A percentile compares a stretch with the other conserved stretches of the same genome.
Evolutionary conservation across 1,284 basidiomycete genomes (phyloP).

Genomic region (Cryptococcus neoformans): DNA sequence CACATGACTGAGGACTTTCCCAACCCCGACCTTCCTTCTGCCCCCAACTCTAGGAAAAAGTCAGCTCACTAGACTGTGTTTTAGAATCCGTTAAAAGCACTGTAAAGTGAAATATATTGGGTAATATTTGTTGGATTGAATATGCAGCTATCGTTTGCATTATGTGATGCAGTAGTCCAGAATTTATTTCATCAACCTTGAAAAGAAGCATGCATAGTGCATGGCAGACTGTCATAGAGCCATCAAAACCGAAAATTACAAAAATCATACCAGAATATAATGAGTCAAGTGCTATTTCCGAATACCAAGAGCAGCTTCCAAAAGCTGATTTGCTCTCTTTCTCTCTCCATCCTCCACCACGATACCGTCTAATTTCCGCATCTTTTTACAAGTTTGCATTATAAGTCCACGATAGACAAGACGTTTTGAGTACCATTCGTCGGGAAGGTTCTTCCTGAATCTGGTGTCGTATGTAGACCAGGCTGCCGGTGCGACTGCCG

Average conservation of each 20-base stretch:
- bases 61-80: neutral
- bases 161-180: too few relatives aligned
- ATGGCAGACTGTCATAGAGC: too few relatives aligned
- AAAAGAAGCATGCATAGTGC: too few relatives aligned
- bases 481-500: conserved; percentile 10
- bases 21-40: conserved; percentile 35
- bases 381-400: conserved; percentile 63
- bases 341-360: conserved; percentile 73
- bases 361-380: conserved; percentile 70
- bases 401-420: conserved; percentile 82
- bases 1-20: conserved; percentile 46
- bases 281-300: too few relatives aligned
- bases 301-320: conserved; percentile 39
- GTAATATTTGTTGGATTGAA: neutral
- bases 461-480: conserved; percentile 72
- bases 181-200: too few relatives aligned
- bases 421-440: conserved; percentile 77
- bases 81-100: too few relatives aligned
- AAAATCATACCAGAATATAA: too few relatives aligned
- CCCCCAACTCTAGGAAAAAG: neutral
- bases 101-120: too few relatives aligned
- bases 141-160: neutral
- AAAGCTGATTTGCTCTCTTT: conserved; percentile 68
- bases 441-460: conserved; percentile 83
- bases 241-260: too few relatives aligned